These are phyloP conservation scores for Amphibolis antarctica DNA, from an alignment of 106 monocot genomes.

Conservation along the genomic window DNA sequence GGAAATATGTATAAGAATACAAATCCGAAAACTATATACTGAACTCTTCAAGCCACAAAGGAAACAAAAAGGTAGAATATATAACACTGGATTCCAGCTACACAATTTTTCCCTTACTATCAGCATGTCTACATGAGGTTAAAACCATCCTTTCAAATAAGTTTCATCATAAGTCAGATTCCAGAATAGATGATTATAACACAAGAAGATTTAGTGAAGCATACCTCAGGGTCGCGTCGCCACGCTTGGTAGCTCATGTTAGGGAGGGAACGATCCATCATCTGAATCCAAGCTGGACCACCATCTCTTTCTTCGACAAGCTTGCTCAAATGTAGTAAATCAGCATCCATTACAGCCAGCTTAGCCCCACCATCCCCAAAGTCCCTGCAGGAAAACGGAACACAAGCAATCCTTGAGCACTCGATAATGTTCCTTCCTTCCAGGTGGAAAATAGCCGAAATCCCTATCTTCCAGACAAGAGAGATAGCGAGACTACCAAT, in stretches of 20 bases:
- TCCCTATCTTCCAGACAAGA: too few relatives aligned
- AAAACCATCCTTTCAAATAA: too few relatives aligned
- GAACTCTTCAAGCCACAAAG: too few relatives aligned
- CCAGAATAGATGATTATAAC: background rate
- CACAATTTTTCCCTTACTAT: too few relatives aligned
- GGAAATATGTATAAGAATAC: too few relatives aligned
- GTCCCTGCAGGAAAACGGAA: background rate
- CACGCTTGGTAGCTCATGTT: constrained; percentile 59
- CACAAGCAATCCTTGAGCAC: background rate
- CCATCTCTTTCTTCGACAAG: constrained; percentile 64
- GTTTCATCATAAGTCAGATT: background rate
- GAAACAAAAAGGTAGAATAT: too few relatives aligned
- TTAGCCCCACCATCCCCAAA: constrained; percentile 3
- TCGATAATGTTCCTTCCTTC: background rate
- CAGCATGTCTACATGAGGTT: too few relatives aligned
- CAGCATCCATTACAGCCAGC: constrained; percentile 38
- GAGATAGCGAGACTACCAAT: background rate
- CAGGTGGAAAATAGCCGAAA: too few relatives aligned
- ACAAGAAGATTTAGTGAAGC: background rate
- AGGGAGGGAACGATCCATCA: constrained; percentile 71
- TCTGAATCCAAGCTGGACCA: constrained; percentile 59
- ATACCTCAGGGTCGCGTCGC: constrained; percentile 72
- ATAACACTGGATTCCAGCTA: too few relatives aligned
- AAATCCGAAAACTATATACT: too few relatives aligned
- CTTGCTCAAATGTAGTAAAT: constrained; percentile 41